Base-by-base conservation (phyloP, 2,329 filamentous ascomycete genomes). In the Kalmusia sp. region DNA sequence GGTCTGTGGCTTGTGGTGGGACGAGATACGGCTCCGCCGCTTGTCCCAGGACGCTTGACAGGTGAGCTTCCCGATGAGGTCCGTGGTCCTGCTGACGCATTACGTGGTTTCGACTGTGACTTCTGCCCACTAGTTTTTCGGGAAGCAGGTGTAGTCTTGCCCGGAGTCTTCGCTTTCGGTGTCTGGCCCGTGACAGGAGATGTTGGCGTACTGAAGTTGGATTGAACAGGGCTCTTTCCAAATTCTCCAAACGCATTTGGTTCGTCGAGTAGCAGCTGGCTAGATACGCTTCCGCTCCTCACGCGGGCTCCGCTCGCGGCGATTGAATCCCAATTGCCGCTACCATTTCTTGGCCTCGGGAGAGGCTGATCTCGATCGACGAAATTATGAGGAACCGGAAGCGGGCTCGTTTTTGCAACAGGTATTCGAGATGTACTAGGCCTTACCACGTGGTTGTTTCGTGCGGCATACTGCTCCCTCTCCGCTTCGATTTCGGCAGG, bases 381-480 rank as follows among this genome's bases (percentile, higher is more conserved):
- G 58, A 88, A 85, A 44, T 89, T 85, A 46, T 84, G 74, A 2
- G 90, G 84, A 53, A 96, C 87, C 9, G 92, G 92, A 17, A 86
- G 83, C 2, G 90, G 89, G 69, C 91, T 96, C 12, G 84, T 79
- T 65, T 91, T 93, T 25, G 92, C 87, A 31, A 98, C 82, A 1
- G 95, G 95, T 69, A 99, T 97, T 49, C 91, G 87, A 38, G 93
- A 96, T 3, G 84, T 78, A 77, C 84, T 78, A 25, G 78, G 77
- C 51, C 78, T 67, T 33, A 67, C 64, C 41, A 80, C 84, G 76
- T 82, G 89, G 67, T 71, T 82, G 59, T 59, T 60, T 61, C 63
- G 63, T 31, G 64, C 56, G 63, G 83, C 75, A 75, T 84, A 58
- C 25, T 71, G 67, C 7, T 77, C 70, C 50, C 70, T 72, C 25